Evolutionary conservation across 352 stramenopile species (phyloP).

Genomic region (Phytophthora nicotianae): DNA sequence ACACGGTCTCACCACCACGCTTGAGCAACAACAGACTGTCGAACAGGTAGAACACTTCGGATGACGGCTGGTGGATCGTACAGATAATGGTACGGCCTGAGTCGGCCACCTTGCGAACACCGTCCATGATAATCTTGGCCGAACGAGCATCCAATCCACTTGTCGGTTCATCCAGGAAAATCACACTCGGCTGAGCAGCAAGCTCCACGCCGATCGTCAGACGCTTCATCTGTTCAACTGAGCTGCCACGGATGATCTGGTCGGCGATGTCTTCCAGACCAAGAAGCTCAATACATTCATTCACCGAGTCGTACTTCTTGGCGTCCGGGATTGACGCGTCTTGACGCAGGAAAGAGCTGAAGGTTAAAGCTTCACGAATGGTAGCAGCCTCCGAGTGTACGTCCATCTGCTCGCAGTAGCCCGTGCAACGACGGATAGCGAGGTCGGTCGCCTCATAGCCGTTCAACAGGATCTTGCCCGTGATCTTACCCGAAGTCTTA

Average conservation of each 20-base stretch:
- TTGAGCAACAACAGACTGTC: not conserved
- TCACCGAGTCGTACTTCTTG: not conserved
- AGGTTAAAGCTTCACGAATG: conserved; percentile 16
- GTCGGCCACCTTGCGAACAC: not conserved
- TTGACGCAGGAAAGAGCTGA: not conserved
- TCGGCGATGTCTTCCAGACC: not conserved
- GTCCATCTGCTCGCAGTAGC: conserved; percentile 87
- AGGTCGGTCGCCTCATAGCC: conserved; percentile 47
- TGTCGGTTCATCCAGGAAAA: not conserved
- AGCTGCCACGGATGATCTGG: not conserved
- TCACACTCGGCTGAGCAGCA: not conserved
- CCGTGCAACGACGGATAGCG: conserved; percentile 52
- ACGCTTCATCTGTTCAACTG: not conserved
- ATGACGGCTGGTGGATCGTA: not conserved
- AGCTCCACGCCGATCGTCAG: not conserved
- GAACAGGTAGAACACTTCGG: not conserved
- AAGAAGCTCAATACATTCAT: not conserved
- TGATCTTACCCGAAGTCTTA: conserved; percentile 52
- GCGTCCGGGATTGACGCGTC: not conserved
- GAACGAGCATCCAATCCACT: not conserved
- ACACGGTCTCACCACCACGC: not conserved
- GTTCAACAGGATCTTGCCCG: conserved; percentile 61
- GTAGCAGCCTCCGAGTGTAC: conserved; percentile 73
- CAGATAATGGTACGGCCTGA: not conserved
- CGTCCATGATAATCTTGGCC: not conserved